Evolutionary conservation across 2,329 filamentous ascomycete genomes (phyloP).

Genomic region (Raffaelea arxii): DNA sequence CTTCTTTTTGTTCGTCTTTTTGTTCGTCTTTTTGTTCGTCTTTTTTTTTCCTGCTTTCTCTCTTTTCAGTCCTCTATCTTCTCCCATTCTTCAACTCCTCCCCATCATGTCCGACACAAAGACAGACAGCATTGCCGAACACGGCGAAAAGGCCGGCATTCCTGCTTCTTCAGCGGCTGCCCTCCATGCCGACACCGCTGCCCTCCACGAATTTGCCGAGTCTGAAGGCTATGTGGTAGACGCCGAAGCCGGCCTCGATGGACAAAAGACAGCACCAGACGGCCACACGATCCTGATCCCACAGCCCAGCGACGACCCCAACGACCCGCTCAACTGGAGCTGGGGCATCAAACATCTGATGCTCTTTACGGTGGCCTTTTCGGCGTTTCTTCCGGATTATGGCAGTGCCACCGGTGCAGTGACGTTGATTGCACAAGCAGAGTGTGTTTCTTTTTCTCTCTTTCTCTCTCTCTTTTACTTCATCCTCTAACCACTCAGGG

Average conservation of each 20-base stretch:
- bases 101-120: no score
- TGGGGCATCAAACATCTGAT: slow-evolving; percentile 37
- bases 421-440: slow-evolving; percentile 31
- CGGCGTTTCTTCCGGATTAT: slow-evolving; percentile 39
- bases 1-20: no score
- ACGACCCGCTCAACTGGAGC: slow-evolving; percentile 46
- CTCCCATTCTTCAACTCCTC: no score
- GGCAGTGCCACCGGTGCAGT: slow-evolving; percentile 35
- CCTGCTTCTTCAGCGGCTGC: no score
- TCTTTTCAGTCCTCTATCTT: no score
- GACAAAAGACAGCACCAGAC: slow-evolving; percentile 26
- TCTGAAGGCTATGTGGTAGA: slow-evolving; percentile 28
- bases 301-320: slow-evolving; percentile 38
- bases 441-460: slow-evolving; percentile 16
- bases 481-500: slow-evolving; percentile 13
- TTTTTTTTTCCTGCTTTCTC: no score
- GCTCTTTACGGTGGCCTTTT: slow-evolving; percentile 35
- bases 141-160: no score
- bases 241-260: slow-evolving; percentile 18
- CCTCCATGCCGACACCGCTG: background rate
- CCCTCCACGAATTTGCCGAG: slow-evolving; percentile 24
- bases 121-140: no score
- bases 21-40: no score
- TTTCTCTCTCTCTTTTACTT: background rate
- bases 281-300: slow-evolving; percentile 40